These are phyloP conservation scores for Fraxinus baroniana DNA, from an alignment of 305 asterid species.

Conservation along the genomic window DNA sequence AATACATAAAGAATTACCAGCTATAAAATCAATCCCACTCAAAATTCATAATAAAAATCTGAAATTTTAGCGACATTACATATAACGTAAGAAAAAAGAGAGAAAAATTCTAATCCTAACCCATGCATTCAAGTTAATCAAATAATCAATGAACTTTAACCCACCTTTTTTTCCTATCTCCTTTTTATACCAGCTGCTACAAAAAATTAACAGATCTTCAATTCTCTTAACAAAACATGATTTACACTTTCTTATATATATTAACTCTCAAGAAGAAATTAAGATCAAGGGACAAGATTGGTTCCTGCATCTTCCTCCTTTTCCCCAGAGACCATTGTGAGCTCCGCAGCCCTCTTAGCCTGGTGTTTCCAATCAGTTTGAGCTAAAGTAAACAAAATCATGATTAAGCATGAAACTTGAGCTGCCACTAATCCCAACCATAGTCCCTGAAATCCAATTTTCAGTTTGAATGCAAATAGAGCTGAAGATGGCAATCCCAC, in stretches of 20 bases:
- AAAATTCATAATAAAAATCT: background rate
- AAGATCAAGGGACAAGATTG: slow-evolving; percentile 32
- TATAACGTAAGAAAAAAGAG: background rate
- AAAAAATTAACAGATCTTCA: background rate
- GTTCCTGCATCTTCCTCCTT: slow-evolving; percentile 30
- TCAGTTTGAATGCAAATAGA: slow-evolving; percentile 50
- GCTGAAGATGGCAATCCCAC: slow-evolving; percentile 75
- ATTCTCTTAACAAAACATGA: slow-evolving; percentile 2
- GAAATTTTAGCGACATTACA: background rate
- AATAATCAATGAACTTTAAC: background rate
- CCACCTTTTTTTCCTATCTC: background rate
- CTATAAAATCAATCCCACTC: background rate
- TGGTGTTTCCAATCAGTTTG: slow-evolving; percentile 73
- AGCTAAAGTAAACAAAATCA: slow-evolving; percentile 58
- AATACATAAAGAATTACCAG: background rate
- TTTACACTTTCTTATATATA: slow-evolving; percentile 2
- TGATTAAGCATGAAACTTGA: slow-evolving; percentile 45
- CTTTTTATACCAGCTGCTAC: background rate
- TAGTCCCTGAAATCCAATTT: slow-evolving; percentile 62
- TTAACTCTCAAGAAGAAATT: background rate
- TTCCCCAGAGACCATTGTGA: slow-evolving; percentile 24
- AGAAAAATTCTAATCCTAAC: background rate
- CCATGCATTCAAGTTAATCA: background rate
- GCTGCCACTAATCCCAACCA: slow-evolving; percentile 83
- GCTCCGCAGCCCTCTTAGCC: slow-evolving; percentile 69